phyloP scores from a whole-genome alignment of 805 yeast species.

The Pichia phayaonensis region DNA sequence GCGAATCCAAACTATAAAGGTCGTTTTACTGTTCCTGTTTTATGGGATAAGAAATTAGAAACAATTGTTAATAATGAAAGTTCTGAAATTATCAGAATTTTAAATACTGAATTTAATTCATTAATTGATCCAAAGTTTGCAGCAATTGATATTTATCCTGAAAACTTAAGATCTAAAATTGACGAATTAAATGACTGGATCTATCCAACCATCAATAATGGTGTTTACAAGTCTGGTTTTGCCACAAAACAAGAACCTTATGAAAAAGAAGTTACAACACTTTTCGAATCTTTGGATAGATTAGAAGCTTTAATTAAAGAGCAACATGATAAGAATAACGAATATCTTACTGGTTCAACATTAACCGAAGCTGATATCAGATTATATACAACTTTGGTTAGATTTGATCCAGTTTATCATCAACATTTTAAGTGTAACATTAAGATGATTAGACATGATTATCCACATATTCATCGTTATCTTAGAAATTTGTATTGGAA shows the following conservation, averaged over 20 bases:
- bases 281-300: conserved; percentile 63
- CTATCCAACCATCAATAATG: conserved; percentile 81
- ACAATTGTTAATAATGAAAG: conserved; percentile 92
- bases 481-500: conserved; percentile 78
- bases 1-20: conserved; percentile 72
- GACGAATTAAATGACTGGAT: conserved; percentile 78
- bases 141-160: conserved; percentile 57
- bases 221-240: conserved; percentile 90
- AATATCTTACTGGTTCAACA: conserved; percentile 50
- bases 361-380: conserved; percentile 90
- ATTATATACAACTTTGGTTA: conserved; percentile 74
- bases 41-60: conserved; percentile 79
- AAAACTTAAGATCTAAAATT: conserved; percentile 42
- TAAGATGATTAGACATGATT: conserved; percentile 69
- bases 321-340: conserved; percentile 30
- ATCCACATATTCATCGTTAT: conserved; percentile 76
- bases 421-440: conserved; percentile 94
- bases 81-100: conserved; percentile 78
- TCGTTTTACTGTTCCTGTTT: conserved; percentile 85
- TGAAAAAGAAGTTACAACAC: conserved; percentile 52
- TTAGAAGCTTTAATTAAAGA: conserved; percentile 53
- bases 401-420: conserved; percentile 90
- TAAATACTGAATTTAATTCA: conserved; percentile 67
- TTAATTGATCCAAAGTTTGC: conserved; percentile 42
- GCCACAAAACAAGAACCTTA: conserved; percentile 79